Evolutionary conservation across 129 eudicot genomes (phyloP).

Genomic region (Calendula officinalis): DNA sequence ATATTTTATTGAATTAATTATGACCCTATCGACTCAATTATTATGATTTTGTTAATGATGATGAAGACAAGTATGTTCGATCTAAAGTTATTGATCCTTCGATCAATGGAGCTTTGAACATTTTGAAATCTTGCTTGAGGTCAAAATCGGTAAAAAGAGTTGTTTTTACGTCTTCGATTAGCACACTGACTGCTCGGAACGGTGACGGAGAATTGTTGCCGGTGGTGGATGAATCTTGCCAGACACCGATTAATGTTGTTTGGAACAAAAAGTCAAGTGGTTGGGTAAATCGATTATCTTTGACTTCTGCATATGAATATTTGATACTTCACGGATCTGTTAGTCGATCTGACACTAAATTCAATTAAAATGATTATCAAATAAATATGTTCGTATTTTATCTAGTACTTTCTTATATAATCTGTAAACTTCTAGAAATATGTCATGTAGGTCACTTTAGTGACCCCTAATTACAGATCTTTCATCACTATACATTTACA

Average conservation of each 20-base stretch:
- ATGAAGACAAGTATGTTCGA: conserved; percentile 49
- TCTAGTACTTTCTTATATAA: too few species aligned
- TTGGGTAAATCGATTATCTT: conserved; percentile 56
- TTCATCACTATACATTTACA: too few species aligned
- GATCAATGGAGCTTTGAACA: conserved; percentile 66
- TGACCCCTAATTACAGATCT: too few species aligned
- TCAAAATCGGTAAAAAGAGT: conserved; percentile 53
- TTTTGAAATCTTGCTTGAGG: conserved; percentile 67
- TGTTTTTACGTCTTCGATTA: conserved; percentile 87
- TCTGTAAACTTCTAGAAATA: too few species aligned
- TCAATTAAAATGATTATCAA: background rate
- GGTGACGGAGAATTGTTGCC: conserved; percentile 48
- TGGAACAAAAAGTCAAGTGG: conserved; percentile 64
- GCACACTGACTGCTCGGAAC: conserved; percentile 70
- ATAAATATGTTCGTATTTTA: too few species aligned
- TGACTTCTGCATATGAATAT: background rate
- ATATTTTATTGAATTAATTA: background rate
- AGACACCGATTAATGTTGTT: conserved; percentile 41
- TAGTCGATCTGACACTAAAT: background rate
- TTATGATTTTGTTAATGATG: conserved; percentile 13
- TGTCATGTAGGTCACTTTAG: too few species aligned
- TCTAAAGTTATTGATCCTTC: conserved; percentile 60
- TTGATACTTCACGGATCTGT: background rate
- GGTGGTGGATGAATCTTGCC: conserved; percentile 79
- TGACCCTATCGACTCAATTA: background rate